Evolutionary conservation across 2,329 filamentous ascomycete genomes (phyloP), one percentile per base, ranked within the genome.

Genomic region (Purpureocillium lavendulum): DNA sequence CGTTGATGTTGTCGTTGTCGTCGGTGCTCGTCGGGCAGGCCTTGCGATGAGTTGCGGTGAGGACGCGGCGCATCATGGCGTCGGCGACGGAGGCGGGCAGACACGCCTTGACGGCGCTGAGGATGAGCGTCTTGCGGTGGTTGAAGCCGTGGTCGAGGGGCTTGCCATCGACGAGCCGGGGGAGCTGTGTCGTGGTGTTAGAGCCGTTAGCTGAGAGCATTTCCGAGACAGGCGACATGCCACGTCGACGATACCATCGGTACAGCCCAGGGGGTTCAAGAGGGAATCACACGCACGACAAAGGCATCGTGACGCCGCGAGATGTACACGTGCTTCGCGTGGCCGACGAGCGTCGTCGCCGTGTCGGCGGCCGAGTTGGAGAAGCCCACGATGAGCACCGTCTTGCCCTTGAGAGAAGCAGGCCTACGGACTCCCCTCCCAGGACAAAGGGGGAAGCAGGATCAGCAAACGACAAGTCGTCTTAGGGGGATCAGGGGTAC

Each of bases 371-470:
- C 51, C 1, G 62, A 67, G 34, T 61, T 64, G 13, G 62, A 61
- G 18, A 69, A 48, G 6, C 68, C 68, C 3, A 71, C 53, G 0
- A 72, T 51, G 1, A 71, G 40, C 2, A 71, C 63, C 9, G 53
- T 64, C 45, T 69, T 64, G 7, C 52, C 60, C 11, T 57, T 53
- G 48, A 66, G 67, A 5, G 45, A 37, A 4, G 54, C 48, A 1
- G 53, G 49, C n/a, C 54, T 55, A 12, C 9, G 15, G 4, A n/a
- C 7, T n/a, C n/a, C n/a, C n/a, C n/a, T n/a, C n/a, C n/a, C n/a
- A n/a, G 10, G 13, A 2, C 30, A 18, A 12, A 15, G 8, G 2
- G 10, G 21, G 21, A n/a, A n/a, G n/a, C n/a, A n/a, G n/a, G n/a
- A n/a, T n/a, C n/a, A n/a, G n/a, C n/a, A n/a, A n/a, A n/a, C n/a